Evolutionary conservation across 2,329 filamentous ascomycete genomes (phyloP), one percentile per base, ranked within the genome.

Genomic region (Hortaea sp.): DNA sequence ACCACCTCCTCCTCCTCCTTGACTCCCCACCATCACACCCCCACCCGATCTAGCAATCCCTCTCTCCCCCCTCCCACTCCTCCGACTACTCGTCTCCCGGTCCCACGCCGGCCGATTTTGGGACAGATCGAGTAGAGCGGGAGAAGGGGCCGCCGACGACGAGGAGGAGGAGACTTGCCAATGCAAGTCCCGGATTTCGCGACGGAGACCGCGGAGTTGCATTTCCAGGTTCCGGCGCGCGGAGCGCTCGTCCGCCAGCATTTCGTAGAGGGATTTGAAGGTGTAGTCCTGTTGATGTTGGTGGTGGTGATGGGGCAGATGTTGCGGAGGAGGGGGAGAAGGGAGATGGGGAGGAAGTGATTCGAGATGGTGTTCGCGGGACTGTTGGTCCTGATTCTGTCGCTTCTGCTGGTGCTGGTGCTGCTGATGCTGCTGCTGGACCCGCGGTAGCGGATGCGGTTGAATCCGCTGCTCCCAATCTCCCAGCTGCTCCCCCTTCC

Each of bases 181-280:
- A 29, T 63, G 61, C n/a, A 64, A 46, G 29, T 59, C 55, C 4
- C 50, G 43, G 39, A 64, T 58, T 31, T 63, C 59, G 13, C 49
- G 50, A 12, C 55, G 56, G 31, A 65, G 50, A 30, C 43, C 45
- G 11, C 53, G 49, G 37, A 66, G 53, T 41, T 64, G 57, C 7
- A 40, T 54, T 42, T 66, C 63, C 13, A 66, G 54, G 12, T 54
- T 57, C n/a, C 60, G 56, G 6, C 63, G 59, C 2, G 62, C 63
- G 6, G 56, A 56, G n/a, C 63, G 58, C 47, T 66, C 63, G 49
- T 63, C 60, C 32, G 61, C 51, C n/a, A 66, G 57, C 58, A 64
- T 63, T 41, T 63, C 60, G 49, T 65, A 66, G 5, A 66, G 57
- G 1, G 63, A 60, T 28, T 57, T 56, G 53, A 64, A 62, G 4